These are phyloP conservation scores for Clonostachys byssicola DNA, from an alignment of 2,329 filamentous ascomycete genomes.

Conservation along the genomic window DNA sequence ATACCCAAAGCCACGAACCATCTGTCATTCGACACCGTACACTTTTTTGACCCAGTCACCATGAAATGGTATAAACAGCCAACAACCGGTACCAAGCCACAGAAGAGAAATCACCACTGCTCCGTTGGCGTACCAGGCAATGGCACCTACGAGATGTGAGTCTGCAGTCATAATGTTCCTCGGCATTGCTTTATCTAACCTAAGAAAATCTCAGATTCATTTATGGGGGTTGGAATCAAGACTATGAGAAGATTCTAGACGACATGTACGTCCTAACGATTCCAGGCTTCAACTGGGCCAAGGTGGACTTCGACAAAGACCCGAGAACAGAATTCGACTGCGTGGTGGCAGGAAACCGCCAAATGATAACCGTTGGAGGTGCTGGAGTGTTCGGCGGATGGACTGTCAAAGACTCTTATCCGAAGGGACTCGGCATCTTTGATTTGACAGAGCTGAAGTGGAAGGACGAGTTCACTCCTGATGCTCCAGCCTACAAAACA, in stretches of 20 bases:
- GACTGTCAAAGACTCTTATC: background rate
- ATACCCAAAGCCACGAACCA: background rate
- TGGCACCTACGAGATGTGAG: background rate
- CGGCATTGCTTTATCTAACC: background rate
- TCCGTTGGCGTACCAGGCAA: background rate
- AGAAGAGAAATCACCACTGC: background rate
- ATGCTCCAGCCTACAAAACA: background rate
- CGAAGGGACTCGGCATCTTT: background rate
- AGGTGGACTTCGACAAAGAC: background rate
- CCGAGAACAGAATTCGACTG: background rate
- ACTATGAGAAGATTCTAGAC: background rate
- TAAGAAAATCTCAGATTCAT: background rate
- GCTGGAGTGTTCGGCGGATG: background rate
- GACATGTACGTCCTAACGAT: background rate
- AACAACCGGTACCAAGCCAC: background rate
- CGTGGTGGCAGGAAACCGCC: background rate
- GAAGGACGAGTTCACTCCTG: background rate
- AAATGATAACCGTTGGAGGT: background rate
- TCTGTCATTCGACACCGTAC: background rate
- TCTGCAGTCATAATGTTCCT: background rate
- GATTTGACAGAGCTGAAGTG: background rate
- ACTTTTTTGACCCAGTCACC: background rate
- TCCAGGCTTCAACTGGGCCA: background rate
- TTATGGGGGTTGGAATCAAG: background rate
- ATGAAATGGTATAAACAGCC: background rate